Evolutionary conservation across 257 asterid genomes (phyloP).

Genomic region (Nicotiana paniculata): DNA sequence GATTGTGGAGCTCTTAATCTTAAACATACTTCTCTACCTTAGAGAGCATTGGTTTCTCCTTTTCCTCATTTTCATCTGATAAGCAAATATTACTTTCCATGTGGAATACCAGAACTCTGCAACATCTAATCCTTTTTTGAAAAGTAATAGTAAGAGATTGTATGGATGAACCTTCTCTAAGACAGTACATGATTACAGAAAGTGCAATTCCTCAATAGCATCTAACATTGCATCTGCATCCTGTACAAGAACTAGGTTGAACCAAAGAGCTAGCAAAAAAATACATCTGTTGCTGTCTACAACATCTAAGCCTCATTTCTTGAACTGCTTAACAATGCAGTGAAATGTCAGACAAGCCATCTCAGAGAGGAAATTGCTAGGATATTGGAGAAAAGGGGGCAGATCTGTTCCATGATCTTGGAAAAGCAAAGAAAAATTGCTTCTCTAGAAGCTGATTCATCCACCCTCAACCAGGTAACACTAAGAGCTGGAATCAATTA

Average conservation of each 20-base stretch:
- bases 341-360: constrained; percentile 43
- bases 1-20: background rate
- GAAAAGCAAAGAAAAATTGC: constrained; percentile 55
- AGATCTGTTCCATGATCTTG: constrained; percentile 50
- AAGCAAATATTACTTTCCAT: background rate
- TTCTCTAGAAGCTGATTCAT: constrained; percentile 48
- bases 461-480: constrained; percentile 56
- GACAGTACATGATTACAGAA: background rate
- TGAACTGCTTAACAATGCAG: constrained; percentile 37
- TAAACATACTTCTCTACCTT: background rate
- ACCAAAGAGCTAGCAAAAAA: background rate
- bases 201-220: background rate
- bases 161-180: background rate
- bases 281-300: background rate
- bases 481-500: background rate
- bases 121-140: background rate
- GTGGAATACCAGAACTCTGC: background rate
- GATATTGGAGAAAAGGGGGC: constrained; percentile 47
- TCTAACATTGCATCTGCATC: background rate
- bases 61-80: background rate
- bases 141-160: background rate
- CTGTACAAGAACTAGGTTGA: background rate
- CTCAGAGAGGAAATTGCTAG: constrained; percentile 46
- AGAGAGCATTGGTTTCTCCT: background rate
- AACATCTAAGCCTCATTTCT: background rate